Evolutionary conservation across 306 rosid genomes (phyloP), one percentile per base, ranked within the genome.

Genomic region (Cicer judaicum): DNA sequence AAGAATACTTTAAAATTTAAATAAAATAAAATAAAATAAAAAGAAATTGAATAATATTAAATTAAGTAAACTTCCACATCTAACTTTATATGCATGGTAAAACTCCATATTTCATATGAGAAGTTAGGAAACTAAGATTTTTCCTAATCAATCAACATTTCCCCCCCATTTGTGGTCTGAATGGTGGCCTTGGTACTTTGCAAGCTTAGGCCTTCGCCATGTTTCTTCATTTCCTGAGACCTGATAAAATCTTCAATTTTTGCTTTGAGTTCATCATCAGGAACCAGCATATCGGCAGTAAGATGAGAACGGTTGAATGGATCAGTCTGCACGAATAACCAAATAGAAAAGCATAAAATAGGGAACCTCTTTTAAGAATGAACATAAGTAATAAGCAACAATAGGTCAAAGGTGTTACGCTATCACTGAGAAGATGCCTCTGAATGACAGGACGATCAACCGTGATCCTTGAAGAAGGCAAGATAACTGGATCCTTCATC

Each of bases 261-360:
- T 68, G 86, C 89, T 82, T 82, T 92, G 19, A 95, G 83, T 41
- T 92, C 98, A 34, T 52, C 79, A 69, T 95, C 40, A 7, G 98
- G 86, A 70, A 95, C 90, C 72, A 95, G 86, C 99, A 92, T 88
- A 65, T 95, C 97, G 8, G 24, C 88, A 0, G 98, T 90, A 3
- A 95, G 97, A 75, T 95, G 98, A 55, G 98, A 95, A 7, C 99
- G 99, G 79, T 95, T 95, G 88, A 95, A 95, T 0, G 99, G 99
- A 49, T 95, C 99, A 1, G 89, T 78, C 99, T 95, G 92, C 88
- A 85, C 38, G 76, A 48, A 48, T 34, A 67, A 66, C 2, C 57
- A 73, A 19, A 79, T 6, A 64, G 55, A 55, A 79, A 72, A 76
- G 77, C 56, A 75, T 7, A 62, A 52, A 38, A 16, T n/a, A 18